Conservation (phyloP, 495 filamentous ascomycete species). For the Cairneyella variabilis region DNA sequence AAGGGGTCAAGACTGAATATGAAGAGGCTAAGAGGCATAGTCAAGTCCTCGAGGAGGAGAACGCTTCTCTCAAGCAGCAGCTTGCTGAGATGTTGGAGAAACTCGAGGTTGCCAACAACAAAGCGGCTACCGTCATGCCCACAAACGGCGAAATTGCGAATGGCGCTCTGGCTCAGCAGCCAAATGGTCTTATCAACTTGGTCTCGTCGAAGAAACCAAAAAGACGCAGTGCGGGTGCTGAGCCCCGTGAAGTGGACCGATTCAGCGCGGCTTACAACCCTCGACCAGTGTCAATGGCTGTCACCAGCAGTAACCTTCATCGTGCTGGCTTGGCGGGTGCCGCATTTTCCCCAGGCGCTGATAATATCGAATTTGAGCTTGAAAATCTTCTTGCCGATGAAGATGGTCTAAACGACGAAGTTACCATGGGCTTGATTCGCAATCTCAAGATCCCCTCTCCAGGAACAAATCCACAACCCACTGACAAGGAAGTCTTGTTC, state of each 20-base stretch:
- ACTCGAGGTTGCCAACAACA: constrained; percentile 81
- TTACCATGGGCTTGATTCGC: constrained; percentile 89
- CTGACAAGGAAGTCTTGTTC: constrained; percentile 98
- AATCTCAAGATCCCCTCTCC: constrained; percentile 94
- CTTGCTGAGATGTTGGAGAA: constrained; percentile 88
- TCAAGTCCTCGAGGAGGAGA: constrained; percentile 73
- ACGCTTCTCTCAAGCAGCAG: constrained; percentile 77
- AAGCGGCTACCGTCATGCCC: constrained; percentile 50
- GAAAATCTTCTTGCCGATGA: constrained; percentile 93
- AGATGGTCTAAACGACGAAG: constrained; percentile 92
- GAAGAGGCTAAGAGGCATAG: constrained; percentile 68
- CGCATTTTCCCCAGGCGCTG: constrained; percentile 70
- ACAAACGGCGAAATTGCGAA: constrained; percentile 71
- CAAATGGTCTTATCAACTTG: constrained; percentile 87
- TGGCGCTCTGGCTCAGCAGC: constrained; percentile 50
- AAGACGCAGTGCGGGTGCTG: constrained; percentile 88
- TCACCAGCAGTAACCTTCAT: constrained; percentile 57
- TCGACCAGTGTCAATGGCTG: constrained; percentile 90
- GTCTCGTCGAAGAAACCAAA: constrained; percentile 98
- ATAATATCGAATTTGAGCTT: constrained; percentile 90
- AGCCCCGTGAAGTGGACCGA: constrained; percentile 74
- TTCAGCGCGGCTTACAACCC: constrained; percentile 92
- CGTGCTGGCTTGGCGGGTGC: constrained; percentile 64
- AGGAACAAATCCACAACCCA: constrained; percentile 76
- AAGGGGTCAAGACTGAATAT: constrained; percentile 70